Percentiles rank a stretch among this genome's conserved stretches.
phyloP scores from a whole-genome alignment of 169 alveolate species.

The Cardiosporidium cionae region DNA sequence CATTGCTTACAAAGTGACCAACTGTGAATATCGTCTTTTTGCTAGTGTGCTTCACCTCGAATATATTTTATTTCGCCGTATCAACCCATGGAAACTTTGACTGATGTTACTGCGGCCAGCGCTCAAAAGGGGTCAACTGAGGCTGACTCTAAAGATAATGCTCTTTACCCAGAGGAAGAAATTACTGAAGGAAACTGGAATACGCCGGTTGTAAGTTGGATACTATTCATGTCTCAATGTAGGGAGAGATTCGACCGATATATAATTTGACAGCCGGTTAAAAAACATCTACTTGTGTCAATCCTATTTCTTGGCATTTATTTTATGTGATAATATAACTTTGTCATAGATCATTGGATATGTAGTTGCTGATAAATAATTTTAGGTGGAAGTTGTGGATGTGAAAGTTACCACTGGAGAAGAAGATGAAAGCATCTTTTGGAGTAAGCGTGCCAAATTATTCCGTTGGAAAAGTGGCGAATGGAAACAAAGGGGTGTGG shows the following conservation, averaged over 20 bases:
- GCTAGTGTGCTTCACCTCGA: too few relatives aligned
- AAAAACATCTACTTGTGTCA: not conserved
- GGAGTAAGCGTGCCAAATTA: conserved; percentile 84
- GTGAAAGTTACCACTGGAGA: conserved; percentile 89
- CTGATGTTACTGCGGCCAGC: too few relatives aligned
- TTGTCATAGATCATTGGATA: not conserved
- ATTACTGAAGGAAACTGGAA: conserved; percentile 55
- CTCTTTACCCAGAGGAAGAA: conserved; percentile 48
- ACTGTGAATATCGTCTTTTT: too few relatives aligned
- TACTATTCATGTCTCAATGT: too few relatives aligned
- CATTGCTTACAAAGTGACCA: too few relatives aligned
- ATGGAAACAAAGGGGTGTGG: conserved; percentile 97
- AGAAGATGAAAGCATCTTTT: conserved; percentile 88
- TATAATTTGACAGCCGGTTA: not conserved
- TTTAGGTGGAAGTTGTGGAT: conserved; percentile 81
- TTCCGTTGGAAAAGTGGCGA: conserved; percentile 85
- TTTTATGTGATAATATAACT: not conserved
- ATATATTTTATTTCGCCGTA: too few relatives aligned
- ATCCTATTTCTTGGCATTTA: not conserved
- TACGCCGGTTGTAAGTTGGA: conserved; percentile 34
- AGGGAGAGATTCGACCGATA: too few relatives aligned
- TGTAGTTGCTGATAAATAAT: not conserved
- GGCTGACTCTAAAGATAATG: conserved; percentile 42
- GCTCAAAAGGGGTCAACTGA: too few relatives aligned
- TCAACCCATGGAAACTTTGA: too few relatives aligned